These are phyloP conservation scores for Lentinus polychrous DNA, from an alignment of 1,284 basidiomycete species.

Conservation along the genomic window DNA sequence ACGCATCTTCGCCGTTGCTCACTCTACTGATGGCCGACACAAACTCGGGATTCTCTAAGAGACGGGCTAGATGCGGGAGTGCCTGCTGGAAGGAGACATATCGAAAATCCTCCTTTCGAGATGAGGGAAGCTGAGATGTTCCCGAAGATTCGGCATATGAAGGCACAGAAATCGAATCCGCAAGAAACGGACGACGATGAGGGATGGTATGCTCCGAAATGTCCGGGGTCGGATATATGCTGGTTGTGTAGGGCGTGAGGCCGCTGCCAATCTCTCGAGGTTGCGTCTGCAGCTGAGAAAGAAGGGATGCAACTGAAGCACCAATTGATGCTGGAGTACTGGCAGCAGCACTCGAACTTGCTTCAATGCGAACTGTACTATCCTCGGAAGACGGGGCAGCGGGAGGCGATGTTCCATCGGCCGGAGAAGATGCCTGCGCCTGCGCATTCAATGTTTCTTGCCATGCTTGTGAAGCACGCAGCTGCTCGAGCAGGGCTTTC, in stretches of 20 bases:
- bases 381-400: neutral
- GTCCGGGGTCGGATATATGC: neutral
- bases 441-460: slow-evolving; percentile 34
- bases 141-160: too few relatives aligned
- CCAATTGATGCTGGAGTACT: slow-evolving; percentile 11
- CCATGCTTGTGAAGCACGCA: slow-evolving; percentile 61
- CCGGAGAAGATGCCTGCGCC: slow-evolving; percentile 2
- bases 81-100: slow-evolving; percentile 57
- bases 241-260: too few relatives aligned
- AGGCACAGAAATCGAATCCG: slow-evolving; percentile 1
- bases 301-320: slow-evolving; percentile 57
- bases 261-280: too few relatives aligned
- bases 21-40: slow-evolving; percentile 30
- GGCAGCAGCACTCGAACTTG: neutral
- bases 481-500: slow-evolving; percentile 57
- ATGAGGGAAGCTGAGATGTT: neutral
- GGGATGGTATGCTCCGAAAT: slow-evolving; percentile 10
- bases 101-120: slow-evolving; percentile 32
- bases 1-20: too few relatives aligned
- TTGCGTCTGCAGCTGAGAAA: slow-evolving; percentile 49
- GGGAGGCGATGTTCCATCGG: slow-evolving; percentile 6
- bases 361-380: neutral
- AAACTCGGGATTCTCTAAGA: slow-evolving; percentile 46
- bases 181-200: slow-evolving; percentile 2
- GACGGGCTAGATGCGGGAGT: slow-evolving; percentile 45